Base-by-base conservation (phyloP, 1,284 basidiomycete genomes). In the Tranzscheliella williamsii region DNA sequence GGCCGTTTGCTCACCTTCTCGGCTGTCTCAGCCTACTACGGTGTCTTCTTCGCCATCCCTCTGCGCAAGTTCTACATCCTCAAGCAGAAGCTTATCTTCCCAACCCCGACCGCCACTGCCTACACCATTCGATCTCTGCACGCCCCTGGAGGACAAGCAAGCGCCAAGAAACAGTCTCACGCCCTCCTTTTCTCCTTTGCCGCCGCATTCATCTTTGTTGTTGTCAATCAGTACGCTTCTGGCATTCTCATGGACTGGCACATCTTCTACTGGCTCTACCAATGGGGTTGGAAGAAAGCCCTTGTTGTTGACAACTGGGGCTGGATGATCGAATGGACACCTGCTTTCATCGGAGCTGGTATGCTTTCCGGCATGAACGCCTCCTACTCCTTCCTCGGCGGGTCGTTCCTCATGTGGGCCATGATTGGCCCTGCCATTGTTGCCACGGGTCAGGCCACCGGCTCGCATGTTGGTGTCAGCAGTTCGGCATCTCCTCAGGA, bases 201-300 rank as follows among this genome's bases (percentile, higher is more conserved):
- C 43, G 70, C 73, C 32, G 79, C 82, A 26, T 84, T 87, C 64
- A 57, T 79, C 20, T 84, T 79, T 76, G 84, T 84, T 64, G 83
- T 86, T 16, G 75, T 84, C 55, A 81, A 82, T 51, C 82, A 83
- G 46, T 87, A 86, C 75, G 83, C 83, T 8, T 83, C 52, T 15
- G 85, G 84, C 35, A 75, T 86, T 39, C 72, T 86, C 37, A 85
- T 81, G 71, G 85, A 86, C 72, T 86, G 85, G 85, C 85, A 86
- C 70, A 83, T 86, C 45, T 68, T 65, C 54, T 73, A 61, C 70
- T 85, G 84, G 42, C 79, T 86, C 38, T 85, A 83, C 76, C 79
- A 81, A 38, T 75, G 86, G 43, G 86, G 85, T 17, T 84, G 84
- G 80, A 83, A 82, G 20, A 81, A 80, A 67, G 84, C 85, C 62